Percentiles rank a stretch among this genome's conserved stretches.
phyloP scores from a whole-genome alignment of 2,329 filamentous ascomycete genomes.

The Reticulascus tulasneorum region DNA sequence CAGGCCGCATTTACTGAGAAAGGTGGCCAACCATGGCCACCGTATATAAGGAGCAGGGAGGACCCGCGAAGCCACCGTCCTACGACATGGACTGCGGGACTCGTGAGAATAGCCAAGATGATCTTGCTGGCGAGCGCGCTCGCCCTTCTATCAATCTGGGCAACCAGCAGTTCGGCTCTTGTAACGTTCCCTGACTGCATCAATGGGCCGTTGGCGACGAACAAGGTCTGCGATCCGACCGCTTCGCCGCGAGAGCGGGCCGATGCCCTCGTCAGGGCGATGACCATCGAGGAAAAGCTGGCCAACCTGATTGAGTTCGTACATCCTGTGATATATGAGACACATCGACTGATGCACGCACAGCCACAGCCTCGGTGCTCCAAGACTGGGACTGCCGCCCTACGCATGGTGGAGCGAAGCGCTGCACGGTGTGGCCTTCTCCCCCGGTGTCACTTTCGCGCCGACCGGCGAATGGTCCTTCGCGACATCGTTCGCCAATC shows the following conservation, averaged over 20 bases:
- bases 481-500: constrained; percentile 63
- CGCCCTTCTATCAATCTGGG: too few species aligned
- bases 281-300: constrained; percentile 51
- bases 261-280: constrained; percentile 43
- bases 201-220: constrained; percentile 21
- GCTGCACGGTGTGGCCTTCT: constrained; percentile 56
- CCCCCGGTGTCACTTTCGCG: constrained; percentile 48
- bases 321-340: constrained; percentile 32
- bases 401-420: constrained; percentile 63
- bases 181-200: constrained; percentile 23
- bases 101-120: too few species aligned
- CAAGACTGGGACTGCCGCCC: constrained; percentile 50
- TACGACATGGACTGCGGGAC: too few species aligned
- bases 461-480: constrained; percentile 51
- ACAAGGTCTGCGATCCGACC: constrained; percentile 43
- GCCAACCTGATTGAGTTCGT: constrained; percentile 35
- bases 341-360: too few species aligned
- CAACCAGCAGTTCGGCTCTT: too few species aligned
- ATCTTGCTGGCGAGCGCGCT: too few species aligned
- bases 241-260: constrained; percentile 35
- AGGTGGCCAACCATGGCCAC: too few species aligned
- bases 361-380: constrained; percentile 40
- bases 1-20: too few species aligned
- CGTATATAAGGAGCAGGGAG: too few species aligned
- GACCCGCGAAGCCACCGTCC: too few species aligned